Conservation (phyloP, 2,329 filamentous ascomycete species). For the Fusarium buharicum region DNA sequence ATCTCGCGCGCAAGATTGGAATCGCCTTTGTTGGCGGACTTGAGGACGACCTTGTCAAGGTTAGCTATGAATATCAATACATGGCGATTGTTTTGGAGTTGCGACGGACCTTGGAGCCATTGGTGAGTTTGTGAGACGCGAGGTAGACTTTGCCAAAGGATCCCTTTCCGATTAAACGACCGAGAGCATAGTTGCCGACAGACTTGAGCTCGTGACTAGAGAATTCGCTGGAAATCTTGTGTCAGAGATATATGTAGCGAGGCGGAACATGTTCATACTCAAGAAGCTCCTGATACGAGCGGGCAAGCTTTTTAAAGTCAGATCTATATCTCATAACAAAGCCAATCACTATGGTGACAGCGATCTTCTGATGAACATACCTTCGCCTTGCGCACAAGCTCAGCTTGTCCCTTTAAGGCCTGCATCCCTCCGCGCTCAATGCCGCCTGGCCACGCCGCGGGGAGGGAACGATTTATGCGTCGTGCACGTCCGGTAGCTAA, state of each 20-base stretch:
- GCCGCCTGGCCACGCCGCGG: constrained; percentile 38
- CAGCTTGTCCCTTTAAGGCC: constrained; percentile 65
- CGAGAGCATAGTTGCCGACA: constrained; percentile 94
- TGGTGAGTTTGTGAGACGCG: constrained; percentile 94
- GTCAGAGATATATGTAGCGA: constrained; percentile 7
- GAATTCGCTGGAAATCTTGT: constrained; percentile 77
- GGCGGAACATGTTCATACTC: constrained; percentile 69
- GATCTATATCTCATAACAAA: neutral
- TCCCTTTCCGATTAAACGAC: constrained; percentile 92
- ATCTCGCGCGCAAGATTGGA: constrained; percentile 96
- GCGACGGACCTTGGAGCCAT: constrained; percentile 86
- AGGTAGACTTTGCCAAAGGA: constrained; percentile 99
- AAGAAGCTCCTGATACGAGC: constrained; percentile 95
- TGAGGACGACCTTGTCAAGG: constrained; percentile 83
- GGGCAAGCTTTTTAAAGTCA: constrained; percentile 75
- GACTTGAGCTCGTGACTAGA: constrained; percentile 88
- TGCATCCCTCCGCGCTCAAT: constrained; percentile 58
- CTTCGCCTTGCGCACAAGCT: constrained; percentile 72
- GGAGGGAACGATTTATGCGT: constrained; percentile 28
- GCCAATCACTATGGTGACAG: neutral
- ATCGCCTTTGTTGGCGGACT: constrained; percentile 96
- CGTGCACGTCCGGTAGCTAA: constrained; percentile 8
- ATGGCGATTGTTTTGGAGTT: neutral
- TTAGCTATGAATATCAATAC: constrained; percentile 11
- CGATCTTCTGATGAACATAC: constrained; percentile 48